A percentile compares a stretch with the other conserved stretches of the same genome.
phyloP scores from a whole-genome alignment of 805 yeast genomes.

The Clavispora santaluciae region DNA sequence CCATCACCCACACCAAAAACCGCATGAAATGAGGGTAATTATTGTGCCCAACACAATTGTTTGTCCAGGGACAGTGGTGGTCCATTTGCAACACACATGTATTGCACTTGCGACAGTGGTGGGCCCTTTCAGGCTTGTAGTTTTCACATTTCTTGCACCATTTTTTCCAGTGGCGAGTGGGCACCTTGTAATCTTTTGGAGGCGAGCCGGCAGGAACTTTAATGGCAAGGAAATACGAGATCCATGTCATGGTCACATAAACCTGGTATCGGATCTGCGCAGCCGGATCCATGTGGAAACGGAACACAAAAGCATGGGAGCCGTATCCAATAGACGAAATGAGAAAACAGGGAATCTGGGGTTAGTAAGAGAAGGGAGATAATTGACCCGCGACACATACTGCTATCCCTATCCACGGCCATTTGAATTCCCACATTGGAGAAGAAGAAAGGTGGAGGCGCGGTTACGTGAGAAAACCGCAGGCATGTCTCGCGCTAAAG shows the following conservation, averaged over 20 bases:
- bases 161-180: constrained; percentile 50
- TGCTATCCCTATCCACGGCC: constrained; percentile 16
- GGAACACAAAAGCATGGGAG: constrained; percentile 53
- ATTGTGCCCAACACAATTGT: constrained; percentile 78
- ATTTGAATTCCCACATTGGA: constrained; percentile 16
- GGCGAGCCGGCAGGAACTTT: constrained; percentile 64
- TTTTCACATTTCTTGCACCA: constrained; percentile 70
- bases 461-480: neutral
- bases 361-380: constrained; percentile 9
- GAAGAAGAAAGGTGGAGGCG: neutral
- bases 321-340: constrained; percentile 60
- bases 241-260: constrained; percentile 57
- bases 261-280: constrained; percentile 46
- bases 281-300: constrained; percentile 32
- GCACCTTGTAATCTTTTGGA: constrained; percentile 33
- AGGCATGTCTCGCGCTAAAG: too few species aligned
- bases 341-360: constrained; percentile 57
- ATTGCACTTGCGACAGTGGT: constrained; percentile 80
- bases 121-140: constrained; percentile 78
- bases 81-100: constrained; percentile 84
- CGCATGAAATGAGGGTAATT: constrained; percentile 79
- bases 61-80: constrained; percentile 92
- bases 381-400: constrained; percentile 7
- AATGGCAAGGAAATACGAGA: constrained; percentile 71
- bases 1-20: constrained; percentile 63